Percentiles rank a stretch among this genome's conserved stretches.
phyloP scores from a whole-genome alignment of 176 grass and related monocot genomes.

The Bothriochloa decipiens region DNA sequence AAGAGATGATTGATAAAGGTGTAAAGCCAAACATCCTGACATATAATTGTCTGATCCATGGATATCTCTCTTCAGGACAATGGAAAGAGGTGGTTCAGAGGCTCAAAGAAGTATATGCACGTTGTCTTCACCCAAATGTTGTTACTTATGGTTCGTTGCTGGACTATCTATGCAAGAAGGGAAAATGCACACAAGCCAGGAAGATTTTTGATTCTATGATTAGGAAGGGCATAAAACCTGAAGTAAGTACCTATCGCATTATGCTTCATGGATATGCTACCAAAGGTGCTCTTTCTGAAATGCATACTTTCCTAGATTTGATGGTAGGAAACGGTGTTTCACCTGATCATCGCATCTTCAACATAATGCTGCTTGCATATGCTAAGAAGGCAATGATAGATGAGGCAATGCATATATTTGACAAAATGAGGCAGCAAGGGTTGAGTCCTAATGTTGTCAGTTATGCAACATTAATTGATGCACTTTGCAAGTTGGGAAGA shows the following conservation, averaged over 20 bases:
- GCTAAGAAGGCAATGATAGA: not conserved
- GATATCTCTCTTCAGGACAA: too few species aligned
- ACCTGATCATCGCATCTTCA: not conserved
- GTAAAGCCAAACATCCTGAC: too few species aligned
- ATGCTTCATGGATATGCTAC: not conserved
- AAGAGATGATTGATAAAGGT: too few species aligned
- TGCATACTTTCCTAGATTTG: not conserved
- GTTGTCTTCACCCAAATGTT: not conserved
- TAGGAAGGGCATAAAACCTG: not conserved
- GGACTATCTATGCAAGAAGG: slow-evolving; percentile 24
- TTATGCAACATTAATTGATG: not conserved
- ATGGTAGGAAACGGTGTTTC: not conserved
- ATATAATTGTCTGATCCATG: too few species aligned
- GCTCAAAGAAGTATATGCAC: too few species aligned
- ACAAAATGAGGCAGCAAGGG: not conserved
- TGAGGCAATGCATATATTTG: not conserved
- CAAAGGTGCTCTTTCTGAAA: not conserved
- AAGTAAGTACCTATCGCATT: not conserved
- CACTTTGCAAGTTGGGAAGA: not conserved
- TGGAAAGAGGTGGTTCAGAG: too few species aligned
- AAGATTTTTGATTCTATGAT: slow-evolving; percentile 6
- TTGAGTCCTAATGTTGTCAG: not conserved
- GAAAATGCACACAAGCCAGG: not conserved
- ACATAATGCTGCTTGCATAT: not conserved
- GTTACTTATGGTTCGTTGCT: not conserved